Evolutionary conservation across 2,329 filamentous ascomycete genomes (phyloP), one percentile per base, ranked within the genome.

Genomic region (Fusarium fujikuroi): DNA sequence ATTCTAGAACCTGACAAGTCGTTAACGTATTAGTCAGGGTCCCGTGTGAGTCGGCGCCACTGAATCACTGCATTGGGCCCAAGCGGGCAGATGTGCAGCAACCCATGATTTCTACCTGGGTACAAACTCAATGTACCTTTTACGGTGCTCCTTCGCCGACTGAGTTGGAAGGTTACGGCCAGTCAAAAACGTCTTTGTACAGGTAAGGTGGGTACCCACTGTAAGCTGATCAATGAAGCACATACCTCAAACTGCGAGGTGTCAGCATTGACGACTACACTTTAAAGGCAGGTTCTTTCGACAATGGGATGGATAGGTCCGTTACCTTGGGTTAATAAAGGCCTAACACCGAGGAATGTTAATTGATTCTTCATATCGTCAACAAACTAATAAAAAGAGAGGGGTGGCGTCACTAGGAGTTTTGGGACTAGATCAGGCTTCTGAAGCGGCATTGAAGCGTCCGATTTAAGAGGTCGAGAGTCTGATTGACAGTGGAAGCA

Each of bases 1-100:
- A 58, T 73, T 73, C 70, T 73, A 61, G 69, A 72, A 70, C 60
- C 58, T 58, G 58, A 60, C 36, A 59, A 66, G 60, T 60, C 46
- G 19, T 56, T 43, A 47, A 64, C 49, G 69, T 53, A 59, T 73
- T 74, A 74, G 71, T 74, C 53, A 74, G 71, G 52, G 30, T 39
- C 21, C 28, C 14, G 50, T 54, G 42, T 50, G 59, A 63, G 39
- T 67, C 37, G 66, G 39, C 40, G 47, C 52, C 21, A 46, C 53
- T 50, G 40, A 54, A 66, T 66, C 36, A 32, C 21, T n/a, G 28
- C 7, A 49, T 49, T 49, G 46, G 46, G 28, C n/a, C 28, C 46
- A 18, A 21, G 28, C 46, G 11, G 28, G 46, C 46, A n/a, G 25
- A 32, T 52, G n/a, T 52, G 32, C n/a, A 21, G 12, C 23, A 25